These are phyloP conservation scores for Fulvia fulva DNA, from an alignment of 2,329 filamentous ascomycete genomes.

Conservation along the genomic window DNA sequence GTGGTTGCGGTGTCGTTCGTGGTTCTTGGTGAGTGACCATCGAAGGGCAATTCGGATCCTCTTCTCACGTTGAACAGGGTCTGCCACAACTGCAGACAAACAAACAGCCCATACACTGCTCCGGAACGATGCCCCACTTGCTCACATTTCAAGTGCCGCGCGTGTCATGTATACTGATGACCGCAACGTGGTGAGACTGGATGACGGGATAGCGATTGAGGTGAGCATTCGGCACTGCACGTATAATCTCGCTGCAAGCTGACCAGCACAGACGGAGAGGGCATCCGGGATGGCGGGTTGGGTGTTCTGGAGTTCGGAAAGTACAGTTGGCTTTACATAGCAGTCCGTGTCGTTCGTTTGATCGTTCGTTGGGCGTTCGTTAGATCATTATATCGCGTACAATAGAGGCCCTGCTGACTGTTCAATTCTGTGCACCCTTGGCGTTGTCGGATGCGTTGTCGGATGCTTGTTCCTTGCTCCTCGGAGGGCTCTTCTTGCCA, in stretches of 20 bases:
- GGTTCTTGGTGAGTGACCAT: background rate
- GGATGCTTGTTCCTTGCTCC: too few relatives aligned
- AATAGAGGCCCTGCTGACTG: too few relatives aligned
- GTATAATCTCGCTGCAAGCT: background rate
- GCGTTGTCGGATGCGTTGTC: too few relatives aligned
- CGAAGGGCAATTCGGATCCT: background rate
- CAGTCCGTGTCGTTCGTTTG: background rate
- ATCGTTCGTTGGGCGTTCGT: background rate
- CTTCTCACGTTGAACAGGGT: background rate
- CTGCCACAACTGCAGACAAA: background rate
- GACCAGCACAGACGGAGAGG: background rate
- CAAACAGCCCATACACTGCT: background rate
- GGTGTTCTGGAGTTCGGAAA: background rate
- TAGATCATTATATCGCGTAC: too few relatives aligned
- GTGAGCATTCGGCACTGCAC: background rate
- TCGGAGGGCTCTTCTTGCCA: too few relatives aligned
- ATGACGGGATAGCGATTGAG: background rate
- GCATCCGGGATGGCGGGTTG: background rate
- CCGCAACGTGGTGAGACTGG: background rate
- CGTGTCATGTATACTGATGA: background rate
- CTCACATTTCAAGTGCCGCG: background rate
- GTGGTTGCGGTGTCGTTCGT: background rate
- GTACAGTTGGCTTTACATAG: background rate
- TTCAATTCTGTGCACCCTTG: too few relatives aligned
- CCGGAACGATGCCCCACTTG: background rate